Evolutionary conservation across 1,139 yeast species (phyloP).

Genomic region (Yamadazyma dendronema): DNA sequence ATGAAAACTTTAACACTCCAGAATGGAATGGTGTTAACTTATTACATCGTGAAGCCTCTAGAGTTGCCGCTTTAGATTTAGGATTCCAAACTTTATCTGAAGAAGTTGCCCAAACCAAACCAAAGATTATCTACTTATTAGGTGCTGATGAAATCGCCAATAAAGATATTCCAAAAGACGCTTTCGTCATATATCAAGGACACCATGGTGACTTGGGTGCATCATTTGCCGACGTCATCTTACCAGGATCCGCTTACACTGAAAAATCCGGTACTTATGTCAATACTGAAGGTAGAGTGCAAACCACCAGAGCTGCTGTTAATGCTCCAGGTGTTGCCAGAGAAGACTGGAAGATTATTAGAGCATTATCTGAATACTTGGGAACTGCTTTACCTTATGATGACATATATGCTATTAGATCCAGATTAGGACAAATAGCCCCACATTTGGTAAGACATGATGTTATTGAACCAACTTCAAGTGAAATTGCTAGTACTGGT

Average conservation of each 20-base stretch:
- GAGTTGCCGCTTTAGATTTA: conserved; percentile 82
- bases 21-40: conserved; percentile 85
- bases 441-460: conserved; percentile 81
- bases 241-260: conserved; percentile 89
- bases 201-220: conserved; percentile 94
- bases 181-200: conserved; percentile 88
- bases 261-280: conserved; percentile 88
- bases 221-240: conserved; percentile 80
- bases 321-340: conserved; percentile 92
- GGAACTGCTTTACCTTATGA: conserved; percentile 75
- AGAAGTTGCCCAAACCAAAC: conserved; percentile 48
- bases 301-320: conserved; percentile 81
- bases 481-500: conserved; percentile 59
- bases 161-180: conserved; percentile 74
- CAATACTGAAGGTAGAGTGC: conserved; percentile 89
- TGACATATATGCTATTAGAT: conserved; percentile 66
- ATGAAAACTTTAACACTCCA: conserved; percentile 61
- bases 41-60: conserved; percentile 83
- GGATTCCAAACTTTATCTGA: conserved; percentile 67
- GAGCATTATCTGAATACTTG: conserved; percentile 81
- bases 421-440: conserved; percentile 73
- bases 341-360: conserved; percentile 88
- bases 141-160: conserved; percentile 82
- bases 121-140: conserved; percentile 76
- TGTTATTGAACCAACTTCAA: conserved; percentile 66